Evolutionary conservation across 2,329 filamentous ascomycete species (phyloP).

Genomic region (Metarhizium anisopliae): DNA sequence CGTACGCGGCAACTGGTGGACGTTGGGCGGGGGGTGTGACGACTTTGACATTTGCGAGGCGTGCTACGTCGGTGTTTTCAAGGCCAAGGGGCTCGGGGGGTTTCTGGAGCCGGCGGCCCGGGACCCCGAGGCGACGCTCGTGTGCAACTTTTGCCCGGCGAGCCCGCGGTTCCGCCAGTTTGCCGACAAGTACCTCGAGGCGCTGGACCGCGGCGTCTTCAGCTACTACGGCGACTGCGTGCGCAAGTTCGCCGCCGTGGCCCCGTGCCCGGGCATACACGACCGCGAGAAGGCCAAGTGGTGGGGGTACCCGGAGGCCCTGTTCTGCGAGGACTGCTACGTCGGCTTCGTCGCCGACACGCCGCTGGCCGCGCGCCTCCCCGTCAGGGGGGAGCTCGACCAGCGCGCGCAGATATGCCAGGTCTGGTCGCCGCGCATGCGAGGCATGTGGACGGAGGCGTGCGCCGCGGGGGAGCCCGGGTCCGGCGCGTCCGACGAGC

Average conservation of each 20-base stretch:
- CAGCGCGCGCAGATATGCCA: conserved; percentile 22
- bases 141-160: conserved; percentile 22
- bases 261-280: conserved; percentile 19
- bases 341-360: conserved; percentile 20
- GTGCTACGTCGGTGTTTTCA: conserved; percentile 22
- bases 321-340: conserved; percentile 27
- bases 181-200: conserved; percentile 17
- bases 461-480: conserved; percentile 18
- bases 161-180: conserved; percentile 17
- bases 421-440: conserved; percentile 30
- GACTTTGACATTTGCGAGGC: conserved; percentile 23
- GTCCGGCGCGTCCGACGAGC: conserved; percentile 15
- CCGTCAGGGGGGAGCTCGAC: conserved; percentile 16
- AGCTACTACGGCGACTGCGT: conserved; percentile 19
- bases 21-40: conserved; percentile 13
- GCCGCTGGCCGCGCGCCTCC: conserved; percentile 14
- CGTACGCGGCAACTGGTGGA: conserved; percentile 25
- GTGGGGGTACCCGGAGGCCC: conserved; percentile 25
- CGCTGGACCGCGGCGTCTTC: conserved; percentile 23
- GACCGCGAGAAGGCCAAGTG: conserved; percentile 17
- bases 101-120: conserved; percentile 20
- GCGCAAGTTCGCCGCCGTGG: conserved; percentile 18
- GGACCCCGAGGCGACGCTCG: conserved; percentile 10
- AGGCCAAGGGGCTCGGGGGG: conserved; percentile 13
- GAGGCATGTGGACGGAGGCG: conserved; percentile 20